Evolutionary conservation across 768 basidiomycete species (phyloP).

Genomic region (Amanita brunnescens): DNA sequence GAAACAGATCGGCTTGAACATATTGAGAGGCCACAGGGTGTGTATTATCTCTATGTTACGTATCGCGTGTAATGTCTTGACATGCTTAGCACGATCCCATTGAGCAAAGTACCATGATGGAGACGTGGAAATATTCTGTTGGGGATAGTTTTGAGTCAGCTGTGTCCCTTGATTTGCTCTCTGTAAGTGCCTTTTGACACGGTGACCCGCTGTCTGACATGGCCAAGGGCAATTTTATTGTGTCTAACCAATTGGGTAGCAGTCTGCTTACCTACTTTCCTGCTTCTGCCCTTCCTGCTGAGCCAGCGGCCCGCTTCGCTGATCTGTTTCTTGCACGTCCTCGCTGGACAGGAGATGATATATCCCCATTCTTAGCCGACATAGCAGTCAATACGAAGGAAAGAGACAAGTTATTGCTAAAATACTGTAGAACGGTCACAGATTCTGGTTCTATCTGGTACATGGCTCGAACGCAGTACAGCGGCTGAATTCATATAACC

Average conservation of each 20-base stretch:
- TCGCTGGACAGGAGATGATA: constrained; percentile 73
- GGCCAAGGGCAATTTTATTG: constrained; percentile 68
- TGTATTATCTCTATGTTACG: constrained; percentile 3
- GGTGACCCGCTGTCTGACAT: not conserved
- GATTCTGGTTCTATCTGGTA: constrained; percentile 66
- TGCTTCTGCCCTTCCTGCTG: constrained; percentile 59
- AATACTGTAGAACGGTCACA: constrained; percentile 74
- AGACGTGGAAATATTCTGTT: constrained; percentile 62
- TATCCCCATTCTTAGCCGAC: constrained; percentile 73
- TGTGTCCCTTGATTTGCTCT: constrained; percentile 60
- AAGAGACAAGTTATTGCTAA: constrained; percentile 79
- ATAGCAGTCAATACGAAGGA: constrained; percentile 82
- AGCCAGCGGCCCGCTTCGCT: constrained; percentile 73
- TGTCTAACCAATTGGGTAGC: constrained; percentile 28
- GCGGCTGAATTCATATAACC: constrained; percentile 15
- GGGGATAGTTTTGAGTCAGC: constrained; percentile 67
- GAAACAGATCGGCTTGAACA: constrained; percentile 67
- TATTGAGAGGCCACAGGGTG: constrained; percentile 59
- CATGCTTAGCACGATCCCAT: constrained; percentile 51
- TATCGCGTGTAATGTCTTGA: not conserved
- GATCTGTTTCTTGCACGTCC: constrained; percentile 80
- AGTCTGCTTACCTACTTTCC: constrained; percentile 62
- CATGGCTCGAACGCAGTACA: constrained; percentile 59
- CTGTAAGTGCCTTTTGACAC: constrained; percentile 31
- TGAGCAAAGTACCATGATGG: constrained; percentile 43